These are phyloP conservation scores for Starmerella ratchasimensis DNA, from an alignment of 805 yeast species.

Conservation along the genomic window DNA sequence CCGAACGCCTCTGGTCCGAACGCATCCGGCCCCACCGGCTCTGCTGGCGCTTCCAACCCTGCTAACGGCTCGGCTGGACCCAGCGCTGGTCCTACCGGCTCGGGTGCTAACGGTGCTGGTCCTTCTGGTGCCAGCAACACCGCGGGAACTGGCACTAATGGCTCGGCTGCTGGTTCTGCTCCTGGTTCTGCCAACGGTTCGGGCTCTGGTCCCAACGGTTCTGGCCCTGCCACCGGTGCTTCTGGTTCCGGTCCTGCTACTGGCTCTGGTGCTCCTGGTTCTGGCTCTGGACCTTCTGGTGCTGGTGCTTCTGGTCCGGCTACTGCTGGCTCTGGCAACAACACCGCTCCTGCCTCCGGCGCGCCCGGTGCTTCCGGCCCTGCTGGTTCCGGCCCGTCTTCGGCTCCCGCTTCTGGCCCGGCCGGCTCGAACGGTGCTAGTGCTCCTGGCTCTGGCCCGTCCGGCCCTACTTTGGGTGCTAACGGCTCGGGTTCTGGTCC, in stretches of 20 bases:
- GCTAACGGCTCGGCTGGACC: no score
- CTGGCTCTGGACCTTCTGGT: no score
- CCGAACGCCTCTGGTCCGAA: not conserved
- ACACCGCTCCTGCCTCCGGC: not conserved
- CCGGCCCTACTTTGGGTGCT: no score
- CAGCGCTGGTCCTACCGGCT: not conserved
- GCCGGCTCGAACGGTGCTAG: no score
- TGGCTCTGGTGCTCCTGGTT: not conserved
- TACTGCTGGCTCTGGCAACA: not conserved
- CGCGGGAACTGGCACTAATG: no score
- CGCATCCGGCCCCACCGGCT: no score
- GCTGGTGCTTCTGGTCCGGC: not conserved
- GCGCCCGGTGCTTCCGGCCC: no score
- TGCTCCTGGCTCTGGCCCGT: no score
- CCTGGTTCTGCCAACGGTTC: constrained; percentile 8
- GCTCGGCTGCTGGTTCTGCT: not conserved
- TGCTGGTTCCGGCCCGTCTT: no score
- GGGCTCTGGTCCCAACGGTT: not conserved
- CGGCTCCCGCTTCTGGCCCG: no score
- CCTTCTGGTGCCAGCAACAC: no score
- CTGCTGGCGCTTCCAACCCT: no score
- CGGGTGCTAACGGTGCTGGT: not conserved
- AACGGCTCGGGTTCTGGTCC: not conserved
- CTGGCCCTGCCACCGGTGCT: not conserved
- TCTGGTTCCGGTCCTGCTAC: not conserved